A percentile compares a stretch with the other conserved stretches of the same genome.
Evolutionary conservation across 83 land plant genomes (phyloP).

Genomic region (Picea abies): DNA sequence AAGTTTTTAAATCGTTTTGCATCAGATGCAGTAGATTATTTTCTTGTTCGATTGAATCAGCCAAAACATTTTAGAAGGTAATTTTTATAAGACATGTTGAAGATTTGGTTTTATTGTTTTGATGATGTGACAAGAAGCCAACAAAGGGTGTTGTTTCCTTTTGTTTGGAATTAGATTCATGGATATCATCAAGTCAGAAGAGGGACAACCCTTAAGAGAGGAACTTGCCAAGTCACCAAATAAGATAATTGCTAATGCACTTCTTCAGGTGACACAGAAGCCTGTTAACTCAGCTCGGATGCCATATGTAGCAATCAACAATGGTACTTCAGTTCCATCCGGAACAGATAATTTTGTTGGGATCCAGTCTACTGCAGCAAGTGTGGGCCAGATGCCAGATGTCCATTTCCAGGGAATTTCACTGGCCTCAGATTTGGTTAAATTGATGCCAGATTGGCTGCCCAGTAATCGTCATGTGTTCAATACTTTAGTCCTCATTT

Average conservation of each 20-base stretch:
- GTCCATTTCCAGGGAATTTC: constrained; percentile 96
- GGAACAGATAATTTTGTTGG: constrained; percentile 40
- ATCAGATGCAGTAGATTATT: constrained; percentile 92
- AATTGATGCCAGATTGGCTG: constrained; percentile 94
- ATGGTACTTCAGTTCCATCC: constrained; percentile 35
- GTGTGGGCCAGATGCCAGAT: constrained; percentile 46
- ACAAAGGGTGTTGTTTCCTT: background rate
- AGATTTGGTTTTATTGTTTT: background rate
- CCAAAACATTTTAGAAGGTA: constrained; percentile 91
- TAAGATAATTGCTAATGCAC: constrained; percentile 77
- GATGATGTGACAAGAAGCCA: background rate
- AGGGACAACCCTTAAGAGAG: constrained; percentile 89
- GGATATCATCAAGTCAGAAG: constrained; percentile 94
- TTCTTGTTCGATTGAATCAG: constrained; percentile 82
- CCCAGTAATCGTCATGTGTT: constrained; percentile 73
- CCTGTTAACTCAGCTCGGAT: constrained; percentile 27
- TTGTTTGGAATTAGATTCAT: constrained; percentile 68
- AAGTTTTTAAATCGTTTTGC: constrained; percentile 94
- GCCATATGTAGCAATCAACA: constrained; percentile 24
- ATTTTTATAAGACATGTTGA: background rate
- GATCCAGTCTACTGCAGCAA: constrained; percentile 26
- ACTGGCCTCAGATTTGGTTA: constrained; percentile 75
- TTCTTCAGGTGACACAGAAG: constrained; percentile 54
- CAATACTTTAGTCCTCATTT: constrained; percentile 78
- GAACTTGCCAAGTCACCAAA: constrained; percentile 92